Percentiles rank a stretch among this genome's conserved stretches.
Evolutionary conservation across 495 filamentous ascomycete species (phyloP).

Genomic region (Penicillium manginii): DNA sequence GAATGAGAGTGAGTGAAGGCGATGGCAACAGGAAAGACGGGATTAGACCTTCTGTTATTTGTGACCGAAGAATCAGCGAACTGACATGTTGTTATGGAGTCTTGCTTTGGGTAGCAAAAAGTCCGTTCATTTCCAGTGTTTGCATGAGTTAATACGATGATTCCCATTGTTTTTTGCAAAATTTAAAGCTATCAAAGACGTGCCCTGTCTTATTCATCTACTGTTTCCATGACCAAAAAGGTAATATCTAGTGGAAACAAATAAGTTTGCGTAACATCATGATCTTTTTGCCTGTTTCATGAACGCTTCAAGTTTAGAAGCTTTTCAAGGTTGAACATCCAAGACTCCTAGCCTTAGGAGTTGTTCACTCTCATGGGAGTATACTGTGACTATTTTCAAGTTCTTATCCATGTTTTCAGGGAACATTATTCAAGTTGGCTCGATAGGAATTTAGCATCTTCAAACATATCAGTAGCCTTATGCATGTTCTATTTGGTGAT

Average conservation of each 20-base stretch:
- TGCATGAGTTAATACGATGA: constrained; percentile 16
- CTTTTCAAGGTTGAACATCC: too few relatives aligned
- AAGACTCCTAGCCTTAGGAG: too few relatives aligned
- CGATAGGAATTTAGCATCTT: too few relatives aligned
- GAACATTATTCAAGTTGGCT: too few relatives aligned
- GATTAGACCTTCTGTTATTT: constrained; percentile 27
- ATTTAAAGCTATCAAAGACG: not conserved
- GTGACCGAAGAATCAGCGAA: constrained; percentile 34
- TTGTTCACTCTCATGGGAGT: too few relatives aligned
- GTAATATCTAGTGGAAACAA: not conserved
- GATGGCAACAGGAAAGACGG: constrained; percentile 21
- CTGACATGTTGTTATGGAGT: constrained; percentile 39
- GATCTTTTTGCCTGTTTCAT: too few relatives aligned
- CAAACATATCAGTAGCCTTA: too few relatives aligned
- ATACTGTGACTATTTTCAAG: too few relatives aligned
- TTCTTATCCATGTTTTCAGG: too few relatives aligned
- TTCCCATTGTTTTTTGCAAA: constrained; percentile 5
- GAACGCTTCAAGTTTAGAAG: too few relatives aligned
- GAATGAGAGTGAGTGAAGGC: constrained; percentile 14
- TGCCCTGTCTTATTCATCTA: not conserved
- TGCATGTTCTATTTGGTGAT: not conserved
- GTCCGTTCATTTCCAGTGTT: constrained; percentile 32
- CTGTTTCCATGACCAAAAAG: not conserved
- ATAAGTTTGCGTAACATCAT: too few relatives aligned
- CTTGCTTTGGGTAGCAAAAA: constrained; percentile 39